Evolutionary conservation across 805 yeast species (phyloP), one percentile per base, ranked within the genome.

Genomic region (Wickerhamiella sergipiensis): DNA sequence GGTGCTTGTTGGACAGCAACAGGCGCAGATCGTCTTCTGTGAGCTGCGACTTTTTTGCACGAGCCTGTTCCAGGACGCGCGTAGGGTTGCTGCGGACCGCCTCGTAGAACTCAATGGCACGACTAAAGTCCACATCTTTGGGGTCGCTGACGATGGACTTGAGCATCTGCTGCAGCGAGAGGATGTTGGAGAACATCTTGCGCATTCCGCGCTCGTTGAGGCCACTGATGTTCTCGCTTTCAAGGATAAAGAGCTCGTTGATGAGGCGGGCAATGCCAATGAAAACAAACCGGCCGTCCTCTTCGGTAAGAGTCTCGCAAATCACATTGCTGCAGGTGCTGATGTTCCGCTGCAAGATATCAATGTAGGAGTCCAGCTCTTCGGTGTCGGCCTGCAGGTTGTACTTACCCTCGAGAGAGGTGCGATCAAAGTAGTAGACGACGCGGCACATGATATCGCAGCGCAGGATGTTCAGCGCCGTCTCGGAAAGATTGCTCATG

Each of bases 131-230:
- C 13, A 80, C 78, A 18, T 68, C 69, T 39, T 73, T 74, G 0
- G 82, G 79, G 52, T 71, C 70, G 22, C 64, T 61, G 61, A 77
- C 72, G 33, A 82, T 71, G 53, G 76, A 78, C 53, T 83, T 72
- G 51, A 83, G 71, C 75, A 80, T 76, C 61, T 83, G 89, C 65
- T 81, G 87, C 43, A 83, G 64, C 0, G 83, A 79, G 49, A 78
- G 70, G 19, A 83, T 77, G 61, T 83, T 83, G 57, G 78, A 69
- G 52, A 77, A 67, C 53, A 83, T 67, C 56, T 77, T 74, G 57
- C 76, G 74, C 50, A 81, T 70, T 33, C 90, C 89, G 53, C 74
- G 72, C 18, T 67, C 66, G 61, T 80, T 81, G 58, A 81, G 68
- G 46, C 69, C 71, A 19, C 64, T 63, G 8, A 84, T 69, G 49